phyloP scores from a whole-genome alignment of 495 filamentous ascomycete genomes.

The Alectoria sarmentosa region DNA sequence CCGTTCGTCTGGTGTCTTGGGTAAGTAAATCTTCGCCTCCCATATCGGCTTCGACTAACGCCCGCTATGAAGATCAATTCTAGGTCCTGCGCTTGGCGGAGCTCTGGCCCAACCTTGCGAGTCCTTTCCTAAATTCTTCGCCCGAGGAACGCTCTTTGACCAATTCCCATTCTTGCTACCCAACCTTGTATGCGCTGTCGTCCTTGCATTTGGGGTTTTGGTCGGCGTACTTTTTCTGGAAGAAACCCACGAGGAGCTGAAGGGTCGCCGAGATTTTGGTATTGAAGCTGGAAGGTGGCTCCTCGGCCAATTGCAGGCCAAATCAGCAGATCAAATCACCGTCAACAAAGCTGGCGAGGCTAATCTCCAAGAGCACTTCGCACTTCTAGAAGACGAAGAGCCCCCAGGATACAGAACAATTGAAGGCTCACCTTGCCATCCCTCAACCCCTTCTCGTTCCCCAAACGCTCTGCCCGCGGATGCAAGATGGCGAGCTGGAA shows the following conservation, averaged over 20 bases:
- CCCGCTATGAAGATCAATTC: constrained; percentile 50
- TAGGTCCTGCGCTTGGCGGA: constrained; percentile 87
- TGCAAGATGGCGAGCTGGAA: background rate
- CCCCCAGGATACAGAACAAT: constrained; percentile 59
- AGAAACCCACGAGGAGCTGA: constrained; percentile 87
- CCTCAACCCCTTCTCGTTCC: constrained; percentile 53
- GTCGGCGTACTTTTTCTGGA: constrained; percentile 87
- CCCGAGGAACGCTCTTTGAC: constrained; percentile 68
- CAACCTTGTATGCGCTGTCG: constrained; percentile 79
- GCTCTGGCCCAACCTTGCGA: constrained; percentile 78
- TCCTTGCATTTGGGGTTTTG: constrained; percentile 70
- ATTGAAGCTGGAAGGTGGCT: constrained; percentile 72
- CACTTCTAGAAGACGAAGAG: constrained; percentile 50
- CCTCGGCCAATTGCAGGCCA: constrained; percentile 41
- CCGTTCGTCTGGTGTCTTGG: constrained; percentile 96
- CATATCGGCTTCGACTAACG: constrained; percentile 1
- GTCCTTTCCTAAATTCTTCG: constrained; percentile 72
- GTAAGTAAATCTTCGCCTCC: constrained; percentile 36
- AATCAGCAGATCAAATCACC: constrained; percentile 17
- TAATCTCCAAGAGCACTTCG: constrained; percentile 36
- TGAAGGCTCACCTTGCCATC: constrained; percentile 55
- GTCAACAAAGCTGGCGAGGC: constrained; percentile 30
- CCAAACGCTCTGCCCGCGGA: constrained; percentile 30
- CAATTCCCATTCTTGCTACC: constrained; percentile 85
- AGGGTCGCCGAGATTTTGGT: constrained; percentile 65